A percentile compares a stretch with the other conserved stretches of the same genome.
phyloP scores from a whole-genome alignment of 2,329 filamentous ascomycete species.

The Cytospora piceicola region DNA sequence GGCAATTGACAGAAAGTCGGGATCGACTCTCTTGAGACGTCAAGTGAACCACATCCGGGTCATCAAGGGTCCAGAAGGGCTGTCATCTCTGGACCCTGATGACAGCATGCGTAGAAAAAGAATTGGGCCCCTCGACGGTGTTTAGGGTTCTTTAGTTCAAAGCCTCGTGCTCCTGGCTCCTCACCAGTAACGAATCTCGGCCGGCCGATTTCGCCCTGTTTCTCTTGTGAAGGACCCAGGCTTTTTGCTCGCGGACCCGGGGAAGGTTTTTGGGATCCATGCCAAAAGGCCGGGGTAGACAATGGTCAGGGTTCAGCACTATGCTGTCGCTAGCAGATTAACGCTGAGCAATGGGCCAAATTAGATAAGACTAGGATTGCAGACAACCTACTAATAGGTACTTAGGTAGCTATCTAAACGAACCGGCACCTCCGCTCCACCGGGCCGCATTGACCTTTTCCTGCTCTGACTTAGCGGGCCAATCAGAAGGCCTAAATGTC shows the following conservation, averaged over 20 bases:
- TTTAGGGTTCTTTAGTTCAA: not conserved
- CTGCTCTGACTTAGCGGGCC: not conserved
- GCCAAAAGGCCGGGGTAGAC: not conserved
- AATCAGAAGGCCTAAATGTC: not conserved
- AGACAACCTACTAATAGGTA: no score
- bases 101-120: not conserved
- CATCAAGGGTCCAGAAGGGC: not conserved
- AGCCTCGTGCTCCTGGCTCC: not conserved
- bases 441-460: not conserved
- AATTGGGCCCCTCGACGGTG: not conserved
- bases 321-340: not conserved
- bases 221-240: not conserved
- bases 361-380: not conserved
- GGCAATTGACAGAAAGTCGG: not conserved
- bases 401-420: no score
- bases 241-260: not conserved
- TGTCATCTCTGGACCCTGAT: slow-evolving; percentile 2
- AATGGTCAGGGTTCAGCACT: not conserved
- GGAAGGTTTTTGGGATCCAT: not conserved
- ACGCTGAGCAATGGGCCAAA: not conserved
- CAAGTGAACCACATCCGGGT: slow-evolving; percentile 1
- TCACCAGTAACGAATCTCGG: slow-evolving; percentile 3
- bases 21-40: not conserved
- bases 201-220: slow-evolving; percentile 21
- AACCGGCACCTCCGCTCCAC: slow-evolving; percentile 1